These are phyloP conservation scores for Chalciporus chontae DNA, from an alignment of 768 basidiomycete species.

Conservation along the genomic window DNA sequence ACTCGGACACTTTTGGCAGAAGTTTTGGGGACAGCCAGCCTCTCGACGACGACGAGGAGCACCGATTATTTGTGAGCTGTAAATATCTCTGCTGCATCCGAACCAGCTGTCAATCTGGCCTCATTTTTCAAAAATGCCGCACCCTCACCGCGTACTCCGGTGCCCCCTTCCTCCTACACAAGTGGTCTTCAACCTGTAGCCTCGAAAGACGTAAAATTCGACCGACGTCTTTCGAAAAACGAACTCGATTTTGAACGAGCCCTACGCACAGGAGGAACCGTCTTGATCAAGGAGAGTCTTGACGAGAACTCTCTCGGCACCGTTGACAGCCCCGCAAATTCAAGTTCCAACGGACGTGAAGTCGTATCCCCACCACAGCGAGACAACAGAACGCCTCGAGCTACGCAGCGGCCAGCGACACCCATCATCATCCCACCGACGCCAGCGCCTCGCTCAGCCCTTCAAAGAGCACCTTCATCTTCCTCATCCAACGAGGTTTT, in stretches of 20 bases:
- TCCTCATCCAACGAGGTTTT: conserved; percentile 58
- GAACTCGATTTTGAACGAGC: conserved; percentile 84
- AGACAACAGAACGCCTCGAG: conserved; percentile 36
- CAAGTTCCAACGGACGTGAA: conserved; percentile 29
- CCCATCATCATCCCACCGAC: conserved; percentile 67
- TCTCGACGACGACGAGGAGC: conserved; percentile 12
- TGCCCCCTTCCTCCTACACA: conserved; percentile 46
- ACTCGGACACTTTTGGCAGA: conserved; percentile 2
- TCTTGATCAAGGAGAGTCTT: conserved; percentile 64
- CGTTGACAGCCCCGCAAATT: conserved; percentile 37
- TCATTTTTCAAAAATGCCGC: conserved; percentile 57
- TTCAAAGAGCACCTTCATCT: conserved; percentile 36
- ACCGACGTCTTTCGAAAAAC: conserved; percentile 62
- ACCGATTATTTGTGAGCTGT: background rate
- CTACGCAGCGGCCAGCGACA: conserved; percentile 47
- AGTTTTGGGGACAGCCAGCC: conserved; percentile 4
- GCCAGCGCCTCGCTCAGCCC: conserved; percentile 39
- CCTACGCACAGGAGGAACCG: conserved; percentile 61
- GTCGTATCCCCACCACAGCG: conserved; percentile 40
- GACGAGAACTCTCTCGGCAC: conserved; percentile 67
- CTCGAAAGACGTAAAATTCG: conserved; percentile 43
- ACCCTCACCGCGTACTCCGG: conserved; percentile 41
- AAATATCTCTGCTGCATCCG: background rate
- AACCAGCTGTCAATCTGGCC: conserved; percentile 51
- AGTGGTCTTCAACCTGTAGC: conserved; percentile 55